Percentiles rank a stretch among this genome's conserved stretches.
Conservation (phyloP, 2,329 filamentous ascomycete genomes). For the Phyllosticta ampelicida region DNA sequence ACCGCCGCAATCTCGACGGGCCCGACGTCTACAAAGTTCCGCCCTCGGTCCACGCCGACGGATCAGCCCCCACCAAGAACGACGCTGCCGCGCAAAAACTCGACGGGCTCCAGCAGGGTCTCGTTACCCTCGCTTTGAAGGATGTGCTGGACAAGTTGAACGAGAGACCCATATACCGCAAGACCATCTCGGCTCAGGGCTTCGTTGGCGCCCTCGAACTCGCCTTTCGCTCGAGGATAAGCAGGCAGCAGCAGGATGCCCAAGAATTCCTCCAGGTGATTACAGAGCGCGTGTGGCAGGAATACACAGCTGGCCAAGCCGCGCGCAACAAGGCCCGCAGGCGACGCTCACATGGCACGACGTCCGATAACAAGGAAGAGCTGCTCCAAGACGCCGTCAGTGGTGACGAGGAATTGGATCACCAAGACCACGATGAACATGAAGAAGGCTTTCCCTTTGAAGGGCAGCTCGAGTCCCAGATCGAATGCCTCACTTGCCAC, state of each 20-base stretch:
- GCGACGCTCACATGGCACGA: constrained; percentile 7
- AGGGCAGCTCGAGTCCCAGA: constrained; percentile 84
- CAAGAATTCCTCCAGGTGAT: constrained; percentile 96
- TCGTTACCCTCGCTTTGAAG: constrained; percentile 80
- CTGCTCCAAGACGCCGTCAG: constrained; percentile 14
- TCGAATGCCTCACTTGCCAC: constrained; percentile 80
- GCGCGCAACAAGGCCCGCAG: constrained; percentile 50
- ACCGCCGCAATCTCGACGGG: constrained; percentile 71
- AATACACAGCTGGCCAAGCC: constrained; percentile 76
- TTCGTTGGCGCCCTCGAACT: constrained; percentile 77
- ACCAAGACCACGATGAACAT: constrained; percentile 27
- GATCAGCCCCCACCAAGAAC: constrained; percentile 29
- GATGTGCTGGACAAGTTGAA: constrained; percentile 87
- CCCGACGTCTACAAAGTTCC: constrained; percentile 60
- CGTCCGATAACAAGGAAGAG: constrained; percentile 19
- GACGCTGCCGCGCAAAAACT: constrained; percentile 37
- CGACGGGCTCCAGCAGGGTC: constrained; percentile 59
- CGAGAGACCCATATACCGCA: constrained; percentile 84
- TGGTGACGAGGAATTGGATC: constrained; percentile 13
- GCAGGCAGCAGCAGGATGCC: constrained; percentile 89
- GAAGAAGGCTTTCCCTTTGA: constrained; percentile 83
- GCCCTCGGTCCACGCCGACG: constrained; percentile 31
- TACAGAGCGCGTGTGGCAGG: constrained; percentile 81
- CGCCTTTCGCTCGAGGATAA: constrained; percentile 84
- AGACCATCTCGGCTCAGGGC: constrained; percentile 77